A percentile compares a stretch with the other conserved stretches of the same genome.
phyloP scores from a whole-genome alignment of 257 asterid genomes.

The Cynanchum wilfordii region DNA sequence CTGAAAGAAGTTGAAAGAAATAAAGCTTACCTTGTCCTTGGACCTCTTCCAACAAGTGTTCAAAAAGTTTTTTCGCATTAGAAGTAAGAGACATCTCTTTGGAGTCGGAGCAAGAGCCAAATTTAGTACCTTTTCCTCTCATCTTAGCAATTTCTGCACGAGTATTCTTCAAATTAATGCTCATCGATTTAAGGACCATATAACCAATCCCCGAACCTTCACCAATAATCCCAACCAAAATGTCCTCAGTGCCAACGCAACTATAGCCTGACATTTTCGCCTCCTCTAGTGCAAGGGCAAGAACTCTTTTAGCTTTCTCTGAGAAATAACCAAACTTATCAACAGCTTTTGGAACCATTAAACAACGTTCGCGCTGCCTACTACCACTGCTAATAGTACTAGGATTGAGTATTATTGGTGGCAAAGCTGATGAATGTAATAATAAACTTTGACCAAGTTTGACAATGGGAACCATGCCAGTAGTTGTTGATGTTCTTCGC shows the following conservation, averaged over 20 bases:
- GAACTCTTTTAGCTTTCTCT: conserved; percentile 86
- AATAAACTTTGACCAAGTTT: conserved; percentile 38
- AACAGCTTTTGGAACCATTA: conserved; percentile 50
- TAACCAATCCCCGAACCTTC: conserved; percentile 99
- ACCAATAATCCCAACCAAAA: conserved; percentile 84
- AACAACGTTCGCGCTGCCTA: conserved; percentile 16
- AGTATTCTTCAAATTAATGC: conserved; percentile 87
- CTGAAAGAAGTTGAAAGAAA: background rate
- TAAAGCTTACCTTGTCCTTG: conserved; percentile 75
- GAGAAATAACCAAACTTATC: conserved; percentile 92
- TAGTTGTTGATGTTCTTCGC: conserved; percentile 37
- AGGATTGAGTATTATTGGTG: conserved; percentile 31
- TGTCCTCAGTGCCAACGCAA: conserved; percentile 95
- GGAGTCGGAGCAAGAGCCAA: conserved; percentile 52
- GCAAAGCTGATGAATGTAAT: conserved; percentile 37
- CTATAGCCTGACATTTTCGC: conserved; percentile 92
- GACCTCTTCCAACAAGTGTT: conserved; percentile 93
- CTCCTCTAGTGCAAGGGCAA: conserved; percentile 98
- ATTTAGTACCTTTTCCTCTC: conserved; percentile 67
- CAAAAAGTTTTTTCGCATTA: conserved; percentile 89
- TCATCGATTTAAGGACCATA: conserved; percentile 92
- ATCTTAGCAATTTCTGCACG: conserved; percentile 97
- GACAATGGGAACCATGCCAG: conserved; percentile 52
- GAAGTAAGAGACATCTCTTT: conserved; percentile 93
- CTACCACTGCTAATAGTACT: conserved; percentile 24